A percentile compares a stretch with the other conserved stretches of the same genome.
phyloP scores from a whole-genome alignment of 164 flowering plant species.

The Chimonanthus salicifolius region DNA sequence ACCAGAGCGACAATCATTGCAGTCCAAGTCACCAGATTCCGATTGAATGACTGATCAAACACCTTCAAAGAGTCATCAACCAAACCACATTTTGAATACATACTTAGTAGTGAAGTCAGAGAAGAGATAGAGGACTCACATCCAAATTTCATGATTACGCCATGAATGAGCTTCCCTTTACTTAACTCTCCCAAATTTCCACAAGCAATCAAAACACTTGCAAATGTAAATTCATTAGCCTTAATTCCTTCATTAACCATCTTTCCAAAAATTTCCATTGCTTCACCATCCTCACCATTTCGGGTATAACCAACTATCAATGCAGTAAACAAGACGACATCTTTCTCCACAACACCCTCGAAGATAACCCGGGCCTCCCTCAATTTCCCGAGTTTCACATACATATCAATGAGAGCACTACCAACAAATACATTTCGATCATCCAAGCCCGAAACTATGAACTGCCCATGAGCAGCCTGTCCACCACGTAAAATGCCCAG shows the following conservation, averaged over 20 bases:
- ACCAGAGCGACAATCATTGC: slow-evolving; percentile 46
- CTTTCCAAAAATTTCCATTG: slow-evolving; percentile 30
- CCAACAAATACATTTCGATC: slow-evolving; percentile 40
- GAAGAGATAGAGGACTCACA: slow-evolving; percentile 31
- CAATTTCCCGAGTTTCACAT: slow-evolving; percentile 41
- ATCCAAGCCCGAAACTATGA: slow-evolving; percentile 44
- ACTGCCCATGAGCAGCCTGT: slow-evolving; percentile 38
- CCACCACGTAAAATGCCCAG: slow-evolving; percentile 34
- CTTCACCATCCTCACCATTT: slow-evolving; percentile 34
- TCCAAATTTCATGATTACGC: slow-evolving; percentile 35
- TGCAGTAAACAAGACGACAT: slow-evolving; percentile 50
- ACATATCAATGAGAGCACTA: slow-evolving; percentile 59
- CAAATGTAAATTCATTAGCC: slow-evolving; percentile 47
- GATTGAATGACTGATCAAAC: slow-evolving; percentile 28
- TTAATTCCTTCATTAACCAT: slow-evolving; percentile 36
- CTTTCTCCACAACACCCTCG: slow-evolving; percentile 34
- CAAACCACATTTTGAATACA: slow-evolving; percentile 55
- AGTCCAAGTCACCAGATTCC: slow-evolving; percentile 58
- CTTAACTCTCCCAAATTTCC: slow-evolving; percentile 32
- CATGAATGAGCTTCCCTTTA: slow-evolving; percentile 43
- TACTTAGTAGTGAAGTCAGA: slow-evolving; percentile 51
- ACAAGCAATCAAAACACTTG: slow-evolving; percentile 47
- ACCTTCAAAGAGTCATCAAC: slow-evolving; percentile 39
- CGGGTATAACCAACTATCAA: slow-evolving; percentile 57
- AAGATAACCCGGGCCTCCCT: slow-evolving; percentile 37